Conservation (phyloP, 2,329 filamentous ascomycete species). For the Whalleya microplaca region DNA sequence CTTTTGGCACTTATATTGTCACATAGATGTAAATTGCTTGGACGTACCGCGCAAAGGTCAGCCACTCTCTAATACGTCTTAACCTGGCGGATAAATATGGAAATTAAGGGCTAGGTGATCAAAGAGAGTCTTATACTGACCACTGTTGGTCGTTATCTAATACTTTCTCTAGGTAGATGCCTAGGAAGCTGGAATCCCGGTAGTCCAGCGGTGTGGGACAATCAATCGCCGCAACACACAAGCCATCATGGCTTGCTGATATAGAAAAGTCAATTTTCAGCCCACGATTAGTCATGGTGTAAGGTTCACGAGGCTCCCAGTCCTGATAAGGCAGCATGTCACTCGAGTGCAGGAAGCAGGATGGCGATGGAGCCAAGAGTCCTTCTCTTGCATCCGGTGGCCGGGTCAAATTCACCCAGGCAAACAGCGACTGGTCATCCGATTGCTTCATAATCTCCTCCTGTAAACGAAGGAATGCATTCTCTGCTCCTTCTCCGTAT, state of each 20-base stretch:
- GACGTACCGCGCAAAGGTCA: no score
- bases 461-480: constrained; percentile 17
- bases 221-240: constrained; percentile 37
- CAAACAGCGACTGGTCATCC: constrained; percentile 17
- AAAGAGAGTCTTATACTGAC: no score
- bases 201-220: constrained; percentile 38
- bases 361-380: constrained; percentile 51
- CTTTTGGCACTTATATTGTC: no score
- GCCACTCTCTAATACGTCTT: no score
- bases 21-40: no score
- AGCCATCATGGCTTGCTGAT: constrained; percentile 12
- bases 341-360: constrained; percentile 43
- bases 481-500: constrained; percentile 18
- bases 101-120: no score
- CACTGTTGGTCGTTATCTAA: constrained; percentile 29
- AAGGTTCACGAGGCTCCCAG: constrained; percentile 34
- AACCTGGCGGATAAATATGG: no score
- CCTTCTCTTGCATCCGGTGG: constrained; percentile 34
- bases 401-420: constrained; percentile 11
- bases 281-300: constrained; percentile 33
- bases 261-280: constrained; percentile 33
- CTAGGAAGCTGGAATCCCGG: constrained; percentile 33
- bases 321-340: constrained; percentile 38
- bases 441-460: constrained; percentile 22
- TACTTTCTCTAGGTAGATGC: constrained; percentile 36